Base-by-base conservation (phyloP, 495 filamentous ascomycete species). In the Acidomyces sp. region DNA sequence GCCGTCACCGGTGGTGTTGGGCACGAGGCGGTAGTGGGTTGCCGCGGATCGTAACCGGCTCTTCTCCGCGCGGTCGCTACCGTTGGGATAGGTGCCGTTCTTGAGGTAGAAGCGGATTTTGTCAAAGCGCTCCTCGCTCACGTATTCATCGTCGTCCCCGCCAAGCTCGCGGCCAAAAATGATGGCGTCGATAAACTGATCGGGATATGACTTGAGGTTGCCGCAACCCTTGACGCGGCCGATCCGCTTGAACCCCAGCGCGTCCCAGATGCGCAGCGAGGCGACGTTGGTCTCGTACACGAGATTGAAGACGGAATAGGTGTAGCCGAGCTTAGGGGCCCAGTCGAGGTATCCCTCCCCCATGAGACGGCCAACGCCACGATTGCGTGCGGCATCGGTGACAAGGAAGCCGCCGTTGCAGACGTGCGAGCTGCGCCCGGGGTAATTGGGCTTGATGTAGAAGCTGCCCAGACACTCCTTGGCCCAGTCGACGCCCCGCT, bases 31-130 rank as follows among this genome's bases (percentile, higher is more conserved):
- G 64, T 97, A 97, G 61, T 97, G 90, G 7, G 86, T 95, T 16
- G 88, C 87, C 25, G 90, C 87, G 58, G 80, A 88, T 47, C 90
- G 72, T 7, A 97, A 72, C 35, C 90, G 82, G 57, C 78, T 85
- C 71, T 97, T 97, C 60, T 95, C 87, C 33, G 87, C 86, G 34
- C 90, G 80, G 63, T 96, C 88, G 44, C 86, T 83, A 30, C 88
- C 90, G 43, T 79, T 74, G 23, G 90, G 90, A 59, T 97, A 96
- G 61, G 88, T 88, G 53, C 78, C 78, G 60, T 85, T 83, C 56
- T 93, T 92, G 51, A 97, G 77, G 64, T 97, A 97, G 62, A 83
- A 95, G 41, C 82, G 77, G 53, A 97, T 97, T 64, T 95, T 97
- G 64, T 95, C 87, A 66, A 96, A 96, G 45, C 90, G 82, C 60